These are phyloP conservation scores for Akanthomyces lecanii DNA, from an alignment of 2,329 filamentous ascomycete genomes.

Conservation along the genomic window DNA sequence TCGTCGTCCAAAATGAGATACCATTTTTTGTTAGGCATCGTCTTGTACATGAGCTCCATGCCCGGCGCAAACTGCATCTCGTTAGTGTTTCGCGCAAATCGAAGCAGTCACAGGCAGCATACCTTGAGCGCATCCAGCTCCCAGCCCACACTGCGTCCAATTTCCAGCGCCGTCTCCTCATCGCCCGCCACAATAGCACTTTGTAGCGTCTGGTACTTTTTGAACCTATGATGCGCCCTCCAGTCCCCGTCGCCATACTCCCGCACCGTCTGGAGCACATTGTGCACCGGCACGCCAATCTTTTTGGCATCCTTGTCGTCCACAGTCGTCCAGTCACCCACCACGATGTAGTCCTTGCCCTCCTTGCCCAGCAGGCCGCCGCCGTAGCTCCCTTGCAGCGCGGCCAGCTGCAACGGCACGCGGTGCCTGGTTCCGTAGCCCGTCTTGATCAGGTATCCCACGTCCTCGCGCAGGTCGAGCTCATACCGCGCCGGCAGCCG, in stretches of 20 bases:
- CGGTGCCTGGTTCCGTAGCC: conserved; percentile 51
- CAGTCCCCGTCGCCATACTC: conserved; percentile 28
- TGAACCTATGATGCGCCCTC: conserved; percentile 31
- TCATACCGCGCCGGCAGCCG: conserved; percentile 36
- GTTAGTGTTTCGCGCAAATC: background rate
- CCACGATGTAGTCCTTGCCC: conserved; percentile 42
- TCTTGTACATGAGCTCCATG: conserved; percentile 47
- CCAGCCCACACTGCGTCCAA: conserved; percentile 42
- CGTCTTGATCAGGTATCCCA: conserved; percentile 52
- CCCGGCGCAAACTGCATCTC: conserved; percentile 48
- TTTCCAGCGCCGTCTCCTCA: conserved; percentile 32
- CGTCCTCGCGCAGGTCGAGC: conserved; percentile 42
- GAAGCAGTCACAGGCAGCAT: conserved; percentile 6
- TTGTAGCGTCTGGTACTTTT: conserved; percentile 39
- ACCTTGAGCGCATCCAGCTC: conserved; percentile 50
- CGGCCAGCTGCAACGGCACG: conserved; percentile 43
- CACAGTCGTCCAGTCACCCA: conserved; percentile 46
- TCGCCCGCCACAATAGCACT: conserved; percentile 36
- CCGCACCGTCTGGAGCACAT: conserved; percentile 37
- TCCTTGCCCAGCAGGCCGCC: conserved; percentile 31
- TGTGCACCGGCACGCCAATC: conserved; percentile 35
- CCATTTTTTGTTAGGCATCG: conserved; percentile 53
- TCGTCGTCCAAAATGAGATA: conserved; percentile 57
- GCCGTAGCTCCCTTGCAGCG: conserved; percentile 32
- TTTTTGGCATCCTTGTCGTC: conserved; percentile 30